Percentiles rank a stretch among this genome's conserved stretches.
phyloP scores from a whole-genome alignment of 768 basidiomycete genomes.

The Porpolomopsis calyptriformis region DNA sequence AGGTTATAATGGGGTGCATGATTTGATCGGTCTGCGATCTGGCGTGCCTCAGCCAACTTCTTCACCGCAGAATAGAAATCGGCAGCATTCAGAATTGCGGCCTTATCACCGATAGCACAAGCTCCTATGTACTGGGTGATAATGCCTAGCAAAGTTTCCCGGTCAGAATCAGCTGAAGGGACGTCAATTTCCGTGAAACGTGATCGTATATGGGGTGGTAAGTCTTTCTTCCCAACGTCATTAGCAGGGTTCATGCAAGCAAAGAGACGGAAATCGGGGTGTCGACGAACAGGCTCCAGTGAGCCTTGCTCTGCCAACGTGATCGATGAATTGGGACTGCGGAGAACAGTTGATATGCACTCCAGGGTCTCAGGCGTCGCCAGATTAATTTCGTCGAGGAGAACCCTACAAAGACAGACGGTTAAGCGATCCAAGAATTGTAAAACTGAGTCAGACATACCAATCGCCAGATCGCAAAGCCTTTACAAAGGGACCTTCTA shows the following conservation, averaged over 20 bases:
- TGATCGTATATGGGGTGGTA: slow-evolving; percentile 80
- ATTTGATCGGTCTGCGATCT: slow-evolving; percentile 89
- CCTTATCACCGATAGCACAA: slow-evolving; percentile 73
- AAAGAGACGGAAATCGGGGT: slow-evolving; percentile 92
- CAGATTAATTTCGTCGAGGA: slow-evolving; percentile 94
- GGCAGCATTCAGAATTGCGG: slow-evolving; percentile 79
- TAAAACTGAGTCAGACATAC: slow-evolving; percentile 41
- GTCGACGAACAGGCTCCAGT: slow-evolving; percentile 79
- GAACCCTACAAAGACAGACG: slow-evolving; percentile 45
- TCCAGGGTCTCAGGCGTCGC: slow-evolving; percentile 92
- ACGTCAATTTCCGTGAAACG: slow-evolving; percentile 96
- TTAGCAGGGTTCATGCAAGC: slow-evolving; percentile 99
- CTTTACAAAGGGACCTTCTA: slow-evolving; percentile 91
- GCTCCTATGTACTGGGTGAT: slow-evolving; percentile 83
- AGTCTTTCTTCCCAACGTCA: slow-evolving; percentile 95
- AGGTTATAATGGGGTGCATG: slow-evolving; percentile 93
- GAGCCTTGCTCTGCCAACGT: slow-evolving; percentile 90
- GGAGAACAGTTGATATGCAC: slow-evolving; percentile 79
- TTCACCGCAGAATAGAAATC: slow-evolving; percentile 85
- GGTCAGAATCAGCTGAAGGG: slow-evolving; percentile 85
- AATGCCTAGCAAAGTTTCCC: slow-evolving; percentile 80
- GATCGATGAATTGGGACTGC: slow-evolving; percentile 78
- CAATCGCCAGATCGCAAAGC: slow-evolving; percentile 85
- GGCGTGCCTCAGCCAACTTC: slow-evolving; percentile 55
- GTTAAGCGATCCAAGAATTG: slow-evolving; percentile 1